phyloP scores from a whole-genome alignment of 75 land plant species.

The Picea glauca region DNA sequence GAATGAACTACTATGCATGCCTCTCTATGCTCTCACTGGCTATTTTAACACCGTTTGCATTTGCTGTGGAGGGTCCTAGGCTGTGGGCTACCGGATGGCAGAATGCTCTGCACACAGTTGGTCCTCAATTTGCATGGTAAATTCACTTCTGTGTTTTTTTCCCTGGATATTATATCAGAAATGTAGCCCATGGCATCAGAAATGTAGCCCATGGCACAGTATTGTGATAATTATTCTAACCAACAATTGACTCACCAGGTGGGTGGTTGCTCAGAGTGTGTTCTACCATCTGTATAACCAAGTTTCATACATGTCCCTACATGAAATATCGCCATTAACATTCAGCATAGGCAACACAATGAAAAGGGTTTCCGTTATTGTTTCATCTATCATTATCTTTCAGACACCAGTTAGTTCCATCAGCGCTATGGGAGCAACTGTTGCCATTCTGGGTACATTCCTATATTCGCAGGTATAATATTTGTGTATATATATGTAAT shows the following conservation, averaged over 20 bases:
- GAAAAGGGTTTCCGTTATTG: slow-evolving; percentile 71
- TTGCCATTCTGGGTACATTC: slow-evolving; percentile 47
- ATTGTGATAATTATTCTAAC: background rate
- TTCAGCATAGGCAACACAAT: slow-evolving; percentile 80
- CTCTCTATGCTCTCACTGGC: slow-evolving; percentile 58
- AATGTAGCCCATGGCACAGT: no score
- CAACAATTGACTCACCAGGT: slow-evolving; percentile 27
- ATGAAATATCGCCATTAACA: slow-evolving; percentile 73
- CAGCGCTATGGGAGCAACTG: slow-evolving; percentile 78
- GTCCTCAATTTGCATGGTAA: slow-evolving; percentile 59
- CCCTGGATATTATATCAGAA: no score
- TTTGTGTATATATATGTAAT: no score
- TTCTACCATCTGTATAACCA: slow-evolving; percentile 81
- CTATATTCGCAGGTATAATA: background rate
- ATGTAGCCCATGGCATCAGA: no score
- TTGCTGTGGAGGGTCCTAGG: slow-evolving; percentile 69
- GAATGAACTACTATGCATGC: slow-evolving; percentile 83
- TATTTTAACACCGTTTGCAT: slow-evolving; percentile 69
- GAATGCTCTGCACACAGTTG: slow-evolving; percentile 42
- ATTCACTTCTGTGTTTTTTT: no score
- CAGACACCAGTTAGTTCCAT: slow-evolving; percentile 64
- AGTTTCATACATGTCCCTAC: slow-evolving; percentile 79
- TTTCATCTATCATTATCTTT: slow-evolving; percentile 68
- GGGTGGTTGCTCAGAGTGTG: slow-evolving; percentile 73
- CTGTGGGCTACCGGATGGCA: slow-evolving; percentile 66